Evolutionary conservation across 1,284 basidiomycete species (phyloP).

Genomic region (Sphagnurus paluster): DNA sequence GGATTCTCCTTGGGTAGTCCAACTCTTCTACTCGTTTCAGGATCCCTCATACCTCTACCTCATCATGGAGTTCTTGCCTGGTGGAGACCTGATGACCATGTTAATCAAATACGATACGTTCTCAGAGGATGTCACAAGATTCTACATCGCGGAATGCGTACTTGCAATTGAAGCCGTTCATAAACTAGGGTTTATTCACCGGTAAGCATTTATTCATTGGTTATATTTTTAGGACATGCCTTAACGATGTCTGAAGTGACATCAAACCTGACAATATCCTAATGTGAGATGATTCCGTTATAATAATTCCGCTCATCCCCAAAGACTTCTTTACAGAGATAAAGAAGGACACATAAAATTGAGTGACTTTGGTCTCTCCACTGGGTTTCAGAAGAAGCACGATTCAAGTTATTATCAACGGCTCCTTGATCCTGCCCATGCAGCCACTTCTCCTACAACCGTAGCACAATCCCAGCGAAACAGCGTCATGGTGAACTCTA

Average conservation of each 20-base stretch:
- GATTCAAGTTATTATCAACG: constrained; percentile 90
- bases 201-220: constrained; percentile 40
- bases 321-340: constrained; percentile 67
- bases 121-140: constrained; percentile 96
- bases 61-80: constrained; percentile 99
- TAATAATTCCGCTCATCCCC: neutral
- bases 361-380: constrained; percentile 95
- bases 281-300: constrained; percentile 33
- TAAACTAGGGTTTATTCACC: constrained; percentile 91
- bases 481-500: constrained; percentile 85
- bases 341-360: constrained; percentile 91
- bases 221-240: neutral
- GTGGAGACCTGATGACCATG: constrained; percentile 99
- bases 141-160: constrained; percentile 95
- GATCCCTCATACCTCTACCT: constrained; percentile 93
- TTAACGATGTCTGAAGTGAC: constrained; percentile 56
- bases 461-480: constrained; percentile 56
- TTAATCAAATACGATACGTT: constrained; percentile 99
- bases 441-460: constrained; percentile 30
- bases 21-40: constrained; percentile 98
- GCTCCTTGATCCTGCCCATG: constrained; percentile 52
- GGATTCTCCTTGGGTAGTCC: constrained; percentile 97
- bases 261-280: constrained; percentile 97
- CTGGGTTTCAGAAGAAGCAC: constrained; percentile 94
- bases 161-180: constrained; percentile 91